Evolutionary conservation across 2,329 filamentous ascomycete genomes (phyloP).

Genomic region (Emergomyces orientalis): DNA sequence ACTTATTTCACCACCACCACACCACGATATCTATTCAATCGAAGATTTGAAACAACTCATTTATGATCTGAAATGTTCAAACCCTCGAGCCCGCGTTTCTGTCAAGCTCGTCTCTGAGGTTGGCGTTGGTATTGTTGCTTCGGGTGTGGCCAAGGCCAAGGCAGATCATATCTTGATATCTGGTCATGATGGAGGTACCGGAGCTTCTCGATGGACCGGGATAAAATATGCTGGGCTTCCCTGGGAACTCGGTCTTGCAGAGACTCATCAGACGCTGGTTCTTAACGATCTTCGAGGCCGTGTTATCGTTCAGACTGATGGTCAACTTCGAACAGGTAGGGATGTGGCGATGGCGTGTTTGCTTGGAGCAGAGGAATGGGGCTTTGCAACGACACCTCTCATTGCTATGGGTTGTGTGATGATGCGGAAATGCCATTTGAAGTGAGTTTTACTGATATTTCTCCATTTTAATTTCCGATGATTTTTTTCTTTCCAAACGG

Average conservation of each 20-base stretch:
- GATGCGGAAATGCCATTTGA: slow-evolving; percentile 60
- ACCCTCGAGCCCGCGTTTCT: slow-evolving; percentile 81
- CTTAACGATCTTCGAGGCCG: slow-evolving; percentile 91
- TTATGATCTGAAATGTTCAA: slow-evolving; percentile 94
- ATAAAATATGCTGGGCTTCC: slow-evolving; percentile 97
- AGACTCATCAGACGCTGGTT: slow-evolving; percentile 93
- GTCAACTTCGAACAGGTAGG: slow-evolving; percentile 82
- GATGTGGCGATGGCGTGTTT: slow-evolving; percentile 92
- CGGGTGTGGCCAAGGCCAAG: slow-evolving; percentile 95
- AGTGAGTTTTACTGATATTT: slow-evolving; percentile 11
- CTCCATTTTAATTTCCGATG: neutral
- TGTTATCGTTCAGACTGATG: slow-evolving; percentile 93
- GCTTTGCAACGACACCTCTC: slow-evolving; percentile 86
- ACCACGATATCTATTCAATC: slow-evolving; percentile 98
- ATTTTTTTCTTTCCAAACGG: neutral
- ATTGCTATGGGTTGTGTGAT: slow-evolving; percentile 97
- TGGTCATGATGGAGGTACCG: slow-evolving; percentile 92
- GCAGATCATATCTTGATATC: slow-evolving; percentile 95
- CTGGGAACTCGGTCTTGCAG: slow-evolving; percentile 92
- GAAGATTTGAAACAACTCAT: slow-evolving; percentile 97
- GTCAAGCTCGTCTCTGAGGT: slow-evolving; percentile 98
- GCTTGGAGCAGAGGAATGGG: slow-evolving; percentile 96
- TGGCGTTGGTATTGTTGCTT: slow-evolving; percentile 93
- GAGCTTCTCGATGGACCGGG: slow-evolving; percentile 94
- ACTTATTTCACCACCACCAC: slow-evolving; percentile 88